Evolutionary conservation across 2,329 filamentous ascomycete species (phyloP), one percentile per base, ranked within the genome.

Genomic region (Aureobasidium sp.): DNA sequence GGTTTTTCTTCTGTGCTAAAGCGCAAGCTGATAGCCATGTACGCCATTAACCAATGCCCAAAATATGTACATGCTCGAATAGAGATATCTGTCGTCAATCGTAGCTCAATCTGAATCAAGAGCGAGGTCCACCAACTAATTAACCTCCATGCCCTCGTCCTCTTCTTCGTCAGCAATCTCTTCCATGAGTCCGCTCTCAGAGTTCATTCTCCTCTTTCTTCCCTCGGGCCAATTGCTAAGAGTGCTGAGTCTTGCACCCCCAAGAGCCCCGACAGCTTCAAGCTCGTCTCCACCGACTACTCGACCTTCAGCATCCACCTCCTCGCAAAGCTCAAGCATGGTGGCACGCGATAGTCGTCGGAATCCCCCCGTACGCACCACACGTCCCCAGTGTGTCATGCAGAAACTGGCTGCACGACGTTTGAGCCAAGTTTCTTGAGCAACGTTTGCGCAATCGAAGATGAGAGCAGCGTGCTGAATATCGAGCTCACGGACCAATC

Each of bases 381-480:
- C 85, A 50, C 94, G 86, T 59, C 94, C 94, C 91, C 94, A 99
- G 73, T 97, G 90, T 42, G 88, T 88, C 74, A 99, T 84, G 71
- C 91, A 97, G 75, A 95, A 97, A 50, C 81, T 81, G 0, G 92
- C 92, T 0, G 94, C 91, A 59, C 93, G 87, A 68, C 90, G 89
- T 72, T 91, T 90, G 42, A 99, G 82, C 91, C 92, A 97, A 59
- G 96, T 90, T 75, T 99, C 94, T 68, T 87, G 90, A 17, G 94
- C 93, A 15, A 93, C 85, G 8, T 88, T 89, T 1, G 94, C 91
- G 66, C 91, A 91, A 74, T 97, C 92, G 91, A 95, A 99, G 62
- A 96, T 92, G 67, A 95, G 88, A 66, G 94, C 96, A 2, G 93
- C 93, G 70, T 97, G 91, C 64, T 96, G 90, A 42, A 97, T 88